Base-by-base conservation (phyloP, 139 green algal genomes). In the Eudorina sp. region DNA sequence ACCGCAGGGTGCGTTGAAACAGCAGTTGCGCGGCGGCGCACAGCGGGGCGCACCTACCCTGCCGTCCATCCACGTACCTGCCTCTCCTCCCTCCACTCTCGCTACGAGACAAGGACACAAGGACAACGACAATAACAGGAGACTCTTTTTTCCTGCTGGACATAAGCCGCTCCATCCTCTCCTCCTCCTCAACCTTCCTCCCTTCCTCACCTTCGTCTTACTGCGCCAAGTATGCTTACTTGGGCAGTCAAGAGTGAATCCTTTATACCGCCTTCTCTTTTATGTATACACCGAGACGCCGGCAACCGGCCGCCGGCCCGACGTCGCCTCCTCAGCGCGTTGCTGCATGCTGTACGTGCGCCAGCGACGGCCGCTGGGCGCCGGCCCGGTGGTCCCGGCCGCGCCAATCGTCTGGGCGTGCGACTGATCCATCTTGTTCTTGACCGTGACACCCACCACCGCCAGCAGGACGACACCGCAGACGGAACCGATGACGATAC, bases 341-440 rank as follows among this genome's bases (percentile, higher is more conserved):
- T 66, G 45, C 81, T 87, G 81, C 81, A 87, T 87, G 34, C n/a
- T 53, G 60, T 87, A 87, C n/a, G 81, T 87, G 31, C 45, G 64
- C 81, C 81, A 87, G 64, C 81, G 81, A 34, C 40, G 25, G 45
- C 27, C 60, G 11, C 40, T 36, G 45, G 41, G 58, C 3, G 11
- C 31, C 3, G 9, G 1, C 45, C 41, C n/a, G 18, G 4, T 77
- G 60, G 34, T 46, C 64, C 55, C 29, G 55, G 55, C 55, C 21
- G 43, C n/a, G 41, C 40, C 60, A 8, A 86, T 41, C 3, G 51
- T 73, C 60, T 19, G 21, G 41, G 69, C 45, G n/a, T 76, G 27
- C 0, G 18, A 31, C 34, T 78, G 64, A 4, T 13, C 14, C 43
- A 88, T 48, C 51, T 58, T 73, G 83, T 72, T 72, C 41, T 68